A percentile compares a stretch with the other conserved stretches of the same genome.
Evolutionary conservation across 192 early-diverging fungal genomes (phyloP).

Genomic region (Mortierella hygrophila): DNA sequence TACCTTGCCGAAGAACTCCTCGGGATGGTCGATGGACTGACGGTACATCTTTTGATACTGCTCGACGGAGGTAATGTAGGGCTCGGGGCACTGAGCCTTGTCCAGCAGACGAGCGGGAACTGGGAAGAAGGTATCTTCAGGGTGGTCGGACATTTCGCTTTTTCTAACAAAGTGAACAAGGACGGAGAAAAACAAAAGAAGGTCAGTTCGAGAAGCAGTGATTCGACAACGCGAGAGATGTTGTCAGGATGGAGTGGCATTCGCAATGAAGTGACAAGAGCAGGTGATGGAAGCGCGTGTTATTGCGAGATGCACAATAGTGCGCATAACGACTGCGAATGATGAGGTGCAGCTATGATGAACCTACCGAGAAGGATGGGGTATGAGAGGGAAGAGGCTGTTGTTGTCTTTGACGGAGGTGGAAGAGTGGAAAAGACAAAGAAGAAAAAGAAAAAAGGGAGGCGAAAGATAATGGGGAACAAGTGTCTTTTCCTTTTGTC

Average conservation of each 20-base stretch:
- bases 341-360: too few species aligned
- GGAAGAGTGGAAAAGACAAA: too few species aligned
- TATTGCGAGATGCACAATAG: too few species aligned
- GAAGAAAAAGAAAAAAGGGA: not conserved
- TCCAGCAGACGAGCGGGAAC: conserved; percentile 76
- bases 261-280: too few species aligned
- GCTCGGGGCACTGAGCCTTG: conserved; percentile 63
- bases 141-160: conserved; percentile 30
- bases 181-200: not conserved
- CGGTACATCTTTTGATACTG: conserved; percentile 85
- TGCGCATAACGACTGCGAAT: too few species aligned
- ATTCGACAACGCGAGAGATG: too few species aligned
- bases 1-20: conserved; percentile 87
- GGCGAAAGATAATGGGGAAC: not conserved
- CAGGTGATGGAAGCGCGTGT: too few species aligned
- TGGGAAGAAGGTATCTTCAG: conserved; percentile 32
- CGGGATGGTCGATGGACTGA: conserved; percentile 82
- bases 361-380: not conserved
- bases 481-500: not conserved
- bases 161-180: not conserved
- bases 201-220: not conserved
- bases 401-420: not conserved
- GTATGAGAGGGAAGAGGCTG: not conserved
- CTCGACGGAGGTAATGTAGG: conserved; percentile 78
- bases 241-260: too few species aligned